Evolutionary conservation across 441 rosid genomes (phyloP), one percentile per base, ranked within the genome.

Genomic region (Melastoma candidum): DNA sequence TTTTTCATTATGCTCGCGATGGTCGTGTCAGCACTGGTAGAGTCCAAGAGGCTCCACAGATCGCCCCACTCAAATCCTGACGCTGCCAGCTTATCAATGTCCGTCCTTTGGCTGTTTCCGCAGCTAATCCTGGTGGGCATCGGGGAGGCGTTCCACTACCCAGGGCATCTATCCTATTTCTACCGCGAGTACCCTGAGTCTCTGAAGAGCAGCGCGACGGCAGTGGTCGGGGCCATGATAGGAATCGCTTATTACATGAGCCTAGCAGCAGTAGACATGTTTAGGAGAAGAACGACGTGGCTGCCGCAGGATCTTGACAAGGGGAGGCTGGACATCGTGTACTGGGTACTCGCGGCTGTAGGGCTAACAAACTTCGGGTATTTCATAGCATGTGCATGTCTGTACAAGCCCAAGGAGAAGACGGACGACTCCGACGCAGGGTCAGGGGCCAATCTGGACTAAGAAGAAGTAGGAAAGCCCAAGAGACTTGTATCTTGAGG

Each of bases 171-270:
- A 14, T 60, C 74, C 2, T 32, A 83, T 4, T 81, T 67, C 53
- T 76, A 81, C 55, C 90, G 76, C 57, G 83, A 86, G 46, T 86
- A 83, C 27, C 95, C 87, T 0, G 61, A 12, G 49, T 69, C 81
- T 0, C 44, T 86, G 56, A 49, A 58, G 4, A 77, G 72, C 52
- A 75, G 77, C 0, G 71, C 88, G 3, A 70, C 90, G 0, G 84
- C 83, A n/a, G 76, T 81, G 58, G 54, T 77, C 0, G 69, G 75
- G 4, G 52, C 83, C 24, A 55, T 73, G 7, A 50, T 76, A 3
- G 86, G 78, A 46, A 65, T 79, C 11, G 64, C 73, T 4, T 81
- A 53, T 56, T 77, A 73, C 62, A 44, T 79, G 32, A 72, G 82
- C 64, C 68, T 80, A 0, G 69, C 61, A 25, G 12, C 71, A 2